phyloP scores from a whole-genome alignment of 2,329 filamentous ascomycete species.

The Ophiostoma angusticollis region DNA sequence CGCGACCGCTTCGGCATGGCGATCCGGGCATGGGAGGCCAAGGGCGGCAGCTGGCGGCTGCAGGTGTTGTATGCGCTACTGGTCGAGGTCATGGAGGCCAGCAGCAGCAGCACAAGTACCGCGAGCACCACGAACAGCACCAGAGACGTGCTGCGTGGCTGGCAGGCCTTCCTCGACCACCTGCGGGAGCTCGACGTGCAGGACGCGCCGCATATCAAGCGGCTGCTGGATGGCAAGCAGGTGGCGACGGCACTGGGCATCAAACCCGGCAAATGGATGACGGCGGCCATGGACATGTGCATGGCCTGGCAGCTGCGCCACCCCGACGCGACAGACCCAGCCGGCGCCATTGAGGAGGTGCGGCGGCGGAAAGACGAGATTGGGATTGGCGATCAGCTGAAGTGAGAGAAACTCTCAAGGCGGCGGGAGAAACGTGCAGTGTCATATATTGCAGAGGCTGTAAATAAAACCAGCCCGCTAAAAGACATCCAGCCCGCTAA shows the following conservation, averaged over 20 bases:
- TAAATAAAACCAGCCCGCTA: too few relatives aligned
- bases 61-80: constrained; percentile 58
- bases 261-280: constrained; percentile 78
- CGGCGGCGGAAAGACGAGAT: constrained; percentile 37
- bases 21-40: constrained; percentile 56
- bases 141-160: constrained; percentile 35
- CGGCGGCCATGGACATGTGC: constrained; percentile 62
- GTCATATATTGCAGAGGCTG: too few relatives aligned
- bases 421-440: not conserved
- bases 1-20: constrained; percentile 61
- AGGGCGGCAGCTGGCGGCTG: constrained; percentile 51
- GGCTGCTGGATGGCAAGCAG: constrained; percentile 61
- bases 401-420: too few relatives aligned
- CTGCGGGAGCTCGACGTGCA: constrained; percentile 41
- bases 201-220: constrained; percentile 44
- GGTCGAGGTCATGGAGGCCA: constrained; percentile 39
- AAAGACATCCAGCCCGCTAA: too few relatives aligned
- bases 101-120: not conserved
- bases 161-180: constrained; percentile 44
- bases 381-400: constrained; percentile 22
- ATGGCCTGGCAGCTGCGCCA: constrained; percentile 83
- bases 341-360: constrained; percentile 49
- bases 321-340: constrained; percentile 48
- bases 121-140: too few relatives aligned
- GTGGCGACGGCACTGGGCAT: constrained; percentile 54